phyloP scores from a whole-genome alignment of 2,329 filamentous ascomycete genomes.

The Beauveria sp. region DNA sequence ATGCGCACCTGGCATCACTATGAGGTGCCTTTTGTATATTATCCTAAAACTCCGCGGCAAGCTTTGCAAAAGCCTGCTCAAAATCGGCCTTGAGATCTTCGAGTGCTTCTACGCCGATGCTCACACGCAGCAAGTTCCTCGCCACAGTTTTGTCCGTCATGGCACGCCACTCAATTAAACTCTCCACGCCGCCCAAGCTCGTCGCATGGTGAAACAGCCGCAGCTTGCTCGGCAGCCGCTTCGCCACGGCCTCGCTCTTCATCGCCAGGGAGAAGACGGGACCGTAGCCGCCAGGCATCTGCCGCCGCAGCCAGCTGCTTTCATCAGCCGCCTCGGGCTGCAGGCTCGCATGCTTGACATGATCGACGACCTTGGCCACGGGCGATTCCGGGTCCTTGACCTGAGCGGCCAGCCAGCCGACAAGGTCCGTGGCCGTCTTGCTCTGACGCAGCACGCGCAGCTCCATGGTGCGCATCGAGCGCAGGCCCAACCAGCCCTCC shows the following conservation, averaged over 20 bases:
- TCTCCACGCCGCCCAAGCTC: conserved; percentile 88
- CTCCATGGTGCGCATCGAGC: conserved; percentile 79
- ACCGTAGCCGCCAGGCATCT: conserved; percentile 89
- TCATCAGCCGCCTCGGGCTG: conserved; percentile 55
- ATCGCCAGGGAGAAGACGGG: conserved; percentile 77
- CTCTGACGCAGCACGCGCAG: conserved; percentile 74
- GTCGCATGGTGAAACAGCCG: conserved; percentile 89
- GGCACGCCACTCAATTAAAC: conserved; percentile 89
- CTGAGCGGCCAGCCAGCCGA: conserved; percentile 59
- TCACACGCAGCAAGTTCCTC: conserved; percentile 66
- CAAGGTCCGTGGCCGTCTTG: conserved; percentile 59
- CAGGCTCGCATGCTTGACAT: conserved; percentile 69
- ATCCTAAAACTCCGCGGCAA: conserved; percentile 23
- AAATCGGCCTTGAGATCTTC: conserved; percentile 78
- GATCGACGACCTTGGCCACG: conserved; percentile 48
- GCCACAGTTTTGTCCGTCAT: conserved; percentile 77
- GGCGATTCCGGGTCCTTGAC: conserved; percentile 29
- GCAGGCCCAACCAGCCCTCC: conserved; percentile 85
- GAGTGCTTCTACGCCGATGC: conserved; percentile 78
- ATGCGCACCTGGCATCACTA: too few relatives aligned
- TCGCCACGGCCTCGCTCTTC: conserved; percentile 53
- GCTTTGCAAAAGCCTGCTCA: conserved; percentile 52
- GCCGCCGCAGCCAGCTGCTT: conserved; percentile 65
- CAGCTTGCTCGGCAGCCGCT: conserved; percentile 67
- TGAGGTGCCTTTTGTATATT: neutral